phyloP scores from a whole-genome alignment of 768 basidiomycete species.

The Lactarius quietus region DNA sequence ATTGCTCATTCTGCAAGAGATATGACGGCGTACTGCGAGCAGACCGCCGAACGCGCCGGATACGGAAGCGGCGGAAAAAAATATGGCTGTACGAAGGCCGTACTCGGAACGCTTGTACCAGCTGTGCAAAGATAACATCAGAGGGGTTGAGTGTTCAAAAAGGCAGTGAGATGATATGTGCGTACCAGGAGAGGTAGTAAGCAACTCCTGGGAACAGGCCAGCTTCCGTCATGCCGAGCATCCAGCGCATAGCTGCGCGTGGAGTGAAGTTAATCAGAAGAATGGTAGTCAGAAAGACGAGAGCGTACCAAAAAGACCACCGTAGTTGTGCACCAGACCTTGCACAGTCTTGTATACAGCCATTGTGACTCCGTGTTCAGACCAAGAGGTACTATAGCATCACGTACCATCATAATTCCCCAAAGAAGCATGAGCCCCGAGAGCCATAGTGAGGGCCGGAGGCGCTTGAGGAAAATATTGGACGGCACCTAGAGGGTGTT shows the following conservation, averaged over 20 bases:
- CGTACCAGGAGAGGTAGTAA: conserved; percentile 70
- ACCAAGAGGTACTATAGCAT: neutral
- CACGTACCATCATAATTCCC: conserved; percentile 69
- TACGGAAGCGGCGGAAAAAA: conserved; percentile 64
- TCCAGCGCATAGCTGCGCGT: conserved; percentile 60
- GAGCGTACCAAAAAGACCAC: conserved; percentile 57
- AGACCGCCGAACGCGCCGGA: conserved; percentile 82
- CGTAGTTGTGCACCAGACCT: conserved; percentile 65
- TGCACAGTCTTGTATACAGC: conserved; percentile 54
- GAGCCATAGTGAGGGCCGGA: conserved; percentile 76
- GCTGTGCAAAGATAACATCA: conserved; percentile 30
- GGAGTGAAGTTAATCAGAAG: neutral
- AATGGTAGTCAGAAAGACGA: neutral
- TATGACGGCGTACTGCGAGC: conserved; percentile 48
- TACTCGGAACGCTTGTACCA: conserved; percentile 77
- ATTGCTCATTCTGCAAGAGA: neutral
- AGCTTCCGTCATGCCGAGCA: conserved; percentile 73
- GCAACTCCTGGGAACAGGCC: conserved; percentile 51
- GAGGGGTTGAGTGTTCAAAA: neutral
- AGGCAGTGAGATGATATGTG: conserved; percentile 6
- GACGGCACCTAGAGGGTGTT: conserved; percentile 50
- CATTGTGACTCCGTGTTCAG: neutral
- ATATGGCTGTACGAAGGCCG: conserved; percentile 48
- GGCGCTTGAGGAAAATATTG: conserved; percentile 66
- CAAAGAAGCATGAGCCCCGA: conserved; percentile 69